A percentile compares a stretch with the other conserved stretches of the same genome.
phyloP scores from a whole-genome alignment of 2,329 filamentous ascomycete genomes.

The Pseudocercospora fuligena region DNA sequence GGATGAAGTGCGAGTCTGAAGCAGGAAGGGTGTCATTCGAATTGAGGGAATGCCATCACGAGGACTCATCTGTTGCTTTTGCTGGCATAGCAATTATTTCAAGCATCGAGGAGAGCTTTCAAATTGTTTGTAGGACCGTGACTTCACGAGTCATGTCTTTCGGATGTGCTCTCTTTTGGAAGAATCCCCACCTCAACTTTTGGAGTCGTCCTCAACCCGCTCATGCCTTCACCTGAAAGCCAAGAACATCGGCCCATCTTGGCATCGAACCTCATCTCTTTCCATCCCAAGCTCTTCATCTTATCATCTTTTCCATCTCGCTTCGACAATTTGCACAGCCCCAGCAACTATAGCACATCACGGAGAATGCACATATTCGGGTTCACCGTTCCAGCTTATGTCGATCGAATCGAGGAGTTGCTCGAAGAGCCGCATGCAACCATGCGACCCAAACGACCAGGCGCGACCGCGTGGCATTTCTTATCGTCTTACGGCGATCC shows the following conservation, averaged over 20 bases:
- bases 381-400: neutral
- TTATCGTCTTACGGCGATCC: constrained; percentile 2
- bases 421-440: neutral
- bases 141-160: neutral
- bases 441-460: too few species aligned
- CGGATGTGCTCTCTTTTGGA: neutral
- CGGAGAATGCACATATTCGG: neutral
- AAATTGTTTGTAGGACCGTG: neutral
- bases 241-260: neutral
- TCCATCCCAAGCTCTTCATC: neutral
- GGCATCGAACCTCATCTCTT: neutral
- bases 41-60: too few species aligned
- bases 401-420: neutral
- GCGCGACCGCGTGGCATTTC: constrained; percentile 1
- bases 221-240: neutral
- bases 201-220: neutral
- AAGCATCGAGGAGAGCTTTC: too few species aligned
- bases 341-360: neutral
- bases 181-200: neutral
- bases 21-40: too few species aligned
- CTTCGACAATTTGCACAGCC: neutral
- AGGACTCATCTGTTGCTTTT: too few species aligned
- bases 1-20: too few species aligned
- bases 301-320: neutral
- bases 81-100: too few species aligned